These are phyloP conservation scores for Sugiyamaella chiloensis DNA, from an alignment of 805 yeast genomes.

Conservation along the genomic window DNA sequence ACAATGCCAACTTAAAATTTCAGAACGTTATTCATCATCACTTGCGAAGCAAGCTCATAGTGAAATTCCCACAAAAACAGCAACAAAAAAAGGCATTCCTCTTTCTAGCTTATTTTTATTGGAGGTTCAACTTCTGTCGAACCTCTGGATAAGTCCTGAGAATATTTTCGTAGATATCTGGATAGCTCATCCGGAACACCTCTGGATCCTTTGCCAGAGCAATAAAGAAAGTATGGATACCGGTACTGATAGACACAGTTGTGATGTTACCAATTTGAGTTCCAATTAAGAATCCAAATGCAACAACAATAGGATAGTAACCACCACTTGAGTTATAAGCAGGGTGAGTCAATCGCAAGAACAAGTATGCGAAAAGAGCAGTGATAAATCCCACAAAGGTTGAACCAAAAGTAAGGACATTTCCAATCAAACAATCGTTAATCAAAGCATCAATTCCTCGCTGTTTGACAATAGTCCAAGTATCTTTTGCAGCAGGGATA, in stretches of 20 bases:
- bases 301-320: constrained; percentile 69
- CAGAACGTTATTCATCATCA: too few relatives aligned
- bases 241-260: constrained; percentile 72
- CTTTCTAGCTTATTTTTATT: too few relatives aligned
- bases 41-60: too few relatives aligned
- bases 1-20: too few relatives aligned
- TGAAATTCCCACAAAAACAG: too few relatives aligned
- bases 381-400: constrained; percentile 68
- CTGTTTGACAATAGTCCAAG: constrained; percentile 71
- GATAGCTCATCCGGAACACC: constrained; percentile 68
- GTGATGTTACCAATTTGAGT: constrained; percentile 72
- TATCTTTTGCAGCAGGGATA: constrained; percentile 70
- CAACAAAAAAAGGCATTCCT: too few relatives aligned
- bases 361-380: constrained; percentile 60
- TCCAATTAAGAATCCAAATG: constrained; percentile 69
- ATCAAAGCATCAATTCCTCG: constrained; percentile 83
- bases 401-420: constrained; percentile 75
- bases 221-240: constrained; percentile 78
- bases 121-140: constrained; percentile 44
- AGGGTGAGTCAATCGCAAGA: constrained; percentile 65
- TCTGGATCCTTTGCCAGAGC: constrained; percentile 85
- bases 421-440: constrained; percentile 77
- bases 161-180: constrained; percentile 61
- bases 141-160: constrained; percentile 68
- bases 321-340: constrained; percentile 56